Evolutionary conservation across 208 protist species (phyloP).

Genomic region (Entamoeba histolytica): DNA sequence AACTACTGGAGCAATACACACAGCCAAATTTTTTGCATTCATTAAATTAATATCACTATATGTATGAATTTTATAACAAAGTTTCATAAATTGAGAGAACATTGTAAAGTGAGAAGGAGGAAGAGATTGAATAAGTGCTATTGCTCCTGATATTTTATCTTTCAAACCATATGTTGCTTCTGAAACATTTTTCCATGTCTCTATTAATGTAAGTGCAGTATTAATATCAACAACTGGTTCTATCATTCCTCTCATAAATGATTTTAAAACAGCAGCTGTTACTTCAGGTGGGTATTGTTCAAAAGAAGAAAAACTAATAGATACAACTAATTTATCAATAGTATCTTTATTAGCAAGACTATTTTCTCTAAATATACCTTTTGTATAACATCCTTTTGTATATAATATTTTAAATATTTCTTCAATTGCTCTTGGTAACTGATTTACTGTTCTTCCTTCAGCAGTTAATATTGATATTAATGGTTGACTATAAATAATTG

Average conservation of each 20-base stretch:
- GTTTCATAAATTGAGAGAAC: neutral
- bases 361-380: neutral
- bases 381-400: neutral
- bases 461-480: neutral
- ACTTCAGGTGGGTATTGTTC: neutral
- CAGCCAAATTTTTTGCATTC: neutral
- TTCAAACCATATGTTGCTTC: neutral
- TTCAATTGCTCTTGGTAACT: neutral
- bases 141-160: neutral
- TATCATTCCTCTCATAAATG: neutral
- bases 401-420: neutral
- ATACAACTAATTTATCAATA: neutral
- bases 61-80: neutral
- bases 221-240: neutral
- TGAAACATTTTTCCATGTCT: neutral
- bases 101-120: neutral
- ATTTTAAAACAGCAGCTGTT: neutral
- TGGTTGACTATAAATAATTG: neutral
- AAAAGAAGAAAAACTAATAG: neutral
- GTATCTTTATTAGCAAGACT: neutral
- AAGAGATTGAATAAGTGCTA: neutral
- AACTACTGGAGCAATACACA: neutral
- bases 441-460: neutral
- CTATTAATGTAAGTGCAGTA: neutral
- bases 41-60: neutral